Evolutionary conservation across 345 rosid genomes (phyloP).

Genomic region (Orychophragmus violaceus): DNA sequence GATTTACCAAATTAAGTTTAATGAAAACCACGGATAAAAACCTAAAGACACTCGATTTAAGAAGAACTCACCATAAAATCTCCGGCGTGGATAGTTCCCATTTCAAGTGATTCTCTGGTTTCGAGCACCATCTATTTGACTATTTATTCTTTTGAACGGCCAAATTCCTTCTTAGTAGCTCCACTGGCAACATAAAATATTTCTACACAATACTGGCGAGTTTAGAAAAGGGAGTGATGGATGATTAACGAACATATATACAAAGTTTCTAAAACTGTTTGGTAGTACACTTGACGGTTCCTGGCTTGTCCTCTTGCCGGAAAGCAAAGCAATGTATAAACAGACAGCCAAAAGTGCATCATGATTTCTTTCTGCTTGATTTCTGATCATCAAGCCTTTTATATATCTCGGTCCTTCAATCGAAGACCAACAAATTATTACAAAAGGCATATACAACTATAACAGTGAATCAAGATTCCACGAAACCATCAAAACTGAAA

Average conservation of each 20-base stretch:
- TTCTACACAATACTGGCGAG: too few species aligned
- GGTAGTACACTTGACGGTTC: constrained; percentile 95
- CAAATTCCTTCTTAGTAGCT: constrained; percentile 93
- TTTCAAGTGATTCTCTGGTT: constrained; percentile 81
- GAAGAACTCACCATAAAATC: constrained; percentile 75
- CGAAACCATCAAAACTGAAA: neutral
- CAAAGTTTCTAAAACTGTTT: constrained; percentile 25
- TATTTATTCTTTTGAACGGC: constrained; percentile 93
- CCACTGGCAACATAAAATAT: constrained; percentile 95
- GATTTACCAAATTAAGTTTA: neutral
- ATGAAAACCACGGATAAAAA: neutral
- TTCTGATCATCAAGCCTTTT: constrained; percentile 95
- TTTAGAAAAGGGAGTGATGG: constrained; percentile 34
- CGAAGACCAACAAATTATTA: neutral
- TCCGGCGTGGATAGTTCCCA: constrained; percentile 96
- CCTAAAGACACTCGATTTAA: neutral
- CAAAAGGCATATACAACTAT: neutral
- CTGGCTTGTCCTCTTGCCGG: constrained; percentile 90
- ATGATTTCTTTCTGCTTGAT: constrained; percentile 96
- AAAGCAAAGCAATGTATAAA: constrained; percentile 95
- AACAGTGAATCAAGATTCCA: neutral
- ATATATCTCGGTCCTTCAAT: constrained; percentile 64
- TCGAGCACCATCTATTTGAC: constrained; percentile 91
- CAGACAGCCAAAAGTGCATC: constrained; percentile 98
- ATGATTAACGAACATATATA: constrained; percentile 37